A percentile compares a stretch with the other conserved stretches of the same genome.
phyloP scores from a whole-genome alignment of 1,139 yeast species.

The Arxiozyma slooffiae region DNA sequence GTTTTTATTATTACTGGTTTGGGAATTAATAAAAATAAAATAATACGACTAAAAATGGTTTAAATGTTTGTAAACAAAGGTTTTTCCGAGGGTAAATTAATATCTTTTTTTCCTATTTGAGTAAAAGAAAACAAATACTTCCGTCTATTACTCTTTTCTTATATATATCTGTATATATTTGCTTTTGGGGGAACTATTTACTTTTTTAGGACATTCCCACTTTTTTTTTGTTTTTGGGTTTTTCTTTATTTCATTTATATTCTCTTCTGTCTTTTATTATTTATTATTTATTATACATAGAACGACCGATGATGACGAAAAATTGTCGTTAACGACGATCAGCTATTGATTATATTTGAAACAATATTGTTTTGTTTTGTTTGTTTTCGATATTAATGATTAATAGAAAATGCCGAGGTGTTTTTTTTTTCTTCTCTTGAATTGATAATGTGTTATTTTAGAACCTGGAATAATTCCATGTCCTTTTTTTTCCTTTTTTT shows the following conservation, averaged over 20 bases:
- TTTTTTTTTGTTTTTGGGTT: too few relatives aligned
- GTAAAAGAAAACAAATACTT: not conserved
- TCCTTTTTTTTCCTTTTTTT: too few relatives aligned
- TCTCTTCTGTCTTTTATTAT: too few relatives aligned
- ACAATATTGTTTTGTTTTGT: not conserved
- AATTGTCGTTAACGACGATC: not conserved
- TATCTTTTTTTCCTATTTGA: not conserved
- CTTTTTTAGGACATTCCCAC: not conserved
- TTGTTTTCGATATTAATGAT: not conserved
- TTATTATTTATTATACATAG: too few relatives aligned
- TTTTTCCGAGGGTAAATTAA: not conserved
- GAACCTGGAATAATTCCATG: too few relatives aligned
- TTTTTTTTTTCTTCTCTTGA: too few relatives aligned
- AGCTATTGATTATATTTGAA: too few relatives aligned
- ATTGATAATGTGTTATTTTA: too few relatives aligned
- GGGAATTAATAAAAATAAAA: not conserved
- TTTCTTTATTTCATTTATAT: not conserved
- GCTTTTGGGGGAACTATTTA: not conserved
- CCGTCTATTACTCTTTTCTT: not conserved
- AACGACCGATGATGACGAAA: not conserved
- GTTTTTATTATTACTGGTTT: not conserved
- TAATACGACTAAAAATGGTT: not conserved
- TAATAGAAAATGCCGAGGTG: not conserved
- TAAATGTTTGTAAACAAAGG: not conserved
- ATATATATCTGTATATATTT: too few relatives aligned